phyloP scores from a whole-genome alignment of 176 grass and related monocot genomes.

The Bromus sterilis region DNA sequence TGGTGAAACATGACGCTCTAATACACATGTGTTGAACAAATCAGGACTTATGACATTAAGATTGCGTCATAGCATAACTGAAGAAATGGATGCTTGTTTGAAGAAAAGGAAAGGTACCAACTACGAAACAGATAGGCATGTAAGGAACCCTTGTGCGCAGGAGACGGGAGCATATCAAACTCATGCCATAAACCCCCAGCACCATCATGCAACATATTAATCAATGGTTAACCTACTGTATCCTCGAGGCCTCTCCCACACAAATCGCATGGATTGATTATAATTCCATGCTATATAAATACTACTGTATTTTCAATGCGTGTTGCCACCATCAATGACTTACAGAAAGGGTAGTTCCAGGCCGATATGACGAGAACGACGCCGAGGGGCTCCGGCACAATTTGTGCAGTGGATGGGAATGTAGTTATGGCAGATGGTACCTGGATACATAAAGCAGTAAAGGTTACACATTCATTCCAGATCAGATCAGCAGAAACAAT shows the following conservation, averaged over 20 bases:
- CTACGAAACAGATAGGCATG: not conserved
- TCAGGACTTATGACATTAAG: not conserved
- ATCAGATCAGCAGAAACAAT: too few relatives aligned
- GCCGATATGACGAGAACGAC: constrained; percentile 82
- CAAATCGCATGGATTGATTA: not conserved
- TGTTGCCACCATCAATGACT: too few relatives aligned
- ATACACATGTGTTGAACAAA: constrained; percentile 4
- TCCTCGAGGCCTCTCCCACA: not conserved
- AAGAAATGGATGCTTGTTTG: not conserved
- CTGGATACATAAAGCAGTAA: constrained; percentile 21
- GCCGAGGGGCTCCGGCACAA: constrained; percentile 77
- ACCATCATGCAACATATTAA: not conserved
- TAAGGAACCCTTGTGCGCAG: not conserved
- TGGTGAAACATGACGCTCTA: not conserved
- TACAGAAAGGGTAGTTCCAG: constrained; percentile 98
- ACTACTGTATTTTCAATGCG: too few relatives aligned
- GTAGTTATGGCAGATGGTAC: constrained; percentile 52
- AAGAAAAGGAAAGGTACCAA: constrained; percentile 8
- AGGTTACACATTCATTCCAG: constrained; percentile 8
- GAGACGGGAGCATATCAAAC: not conserved
- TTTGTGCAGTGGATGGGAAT: constrained; percentile 71
- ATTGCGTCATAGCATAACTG: not conserved
- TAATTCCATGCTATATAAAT: too few relatives aligned
- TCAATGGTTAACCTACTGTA: not conserved
- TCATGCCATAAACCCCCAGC: not conserved